These are phyloP conservation scores for Yarrowia deformans DNA, from an alignment of 805 yeast species.

Conservation along the genomic window DNA sequence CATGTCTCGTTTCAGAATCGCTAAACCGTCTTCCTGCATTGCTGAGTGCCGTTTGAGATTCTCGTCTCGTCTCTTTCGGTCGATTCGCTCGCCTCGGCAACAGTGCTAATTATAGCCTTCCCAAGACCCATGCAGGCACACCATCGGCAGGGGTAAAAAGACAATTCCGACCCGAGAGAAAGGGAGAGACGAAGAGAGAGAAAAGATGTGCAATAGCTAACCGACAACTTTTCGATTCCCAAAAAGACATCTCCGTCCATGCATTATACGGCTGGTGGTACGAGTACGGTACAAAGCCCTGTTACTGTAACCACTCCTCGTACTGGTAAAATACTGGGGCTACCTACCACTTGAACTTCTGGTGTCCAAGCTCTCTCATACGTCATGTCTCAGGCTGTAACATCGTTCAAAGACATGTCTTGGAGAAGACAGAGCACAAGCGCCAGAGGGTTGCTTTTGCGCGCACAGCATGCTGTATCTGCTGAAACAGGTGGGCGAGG, in stretches of 20 bases:
- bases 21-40: no score
- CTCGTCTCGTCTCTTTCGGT: no score
- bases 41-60: not conserved
- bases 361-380: no score
- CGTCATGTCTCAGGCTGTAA: no score
- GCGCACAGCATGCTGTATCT: not conserved
- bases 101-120: slow-evolving; percentile 9
- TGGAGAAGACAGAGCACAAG: not conserved
- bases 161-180: slow-evolving; percentile 19
- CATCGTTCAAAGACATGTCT: slow-evolving; percentile 23
- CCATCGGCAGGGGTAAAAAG: slow-evolving; percentile 39
- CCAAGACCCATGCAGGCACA: slow-evolving; percentile 23
- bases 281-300: no score
- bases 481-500: slow-evolving; percentile 33
- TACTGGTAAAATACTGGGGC: no score
- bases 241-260: not conserved
- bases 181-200: not conserved
- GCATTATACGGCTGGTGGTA: not conserved
- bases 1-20: slow-evolving; percentile 1
- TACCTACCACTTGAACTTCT: no score
- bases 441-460: slow-evolving; percentile 3
- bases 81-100: slow-evolving; percentile 6
- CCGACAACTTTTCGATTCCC: no score
- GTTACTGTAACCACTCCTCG: no score
- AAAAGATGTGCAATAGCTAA: no score